Percentiles rank a stretch among this genome's conserved stretches.
phyloP scores from a whole-genome alignment of 1,284 basidiomycete genomes.

The Malassezia nana region DNA sequence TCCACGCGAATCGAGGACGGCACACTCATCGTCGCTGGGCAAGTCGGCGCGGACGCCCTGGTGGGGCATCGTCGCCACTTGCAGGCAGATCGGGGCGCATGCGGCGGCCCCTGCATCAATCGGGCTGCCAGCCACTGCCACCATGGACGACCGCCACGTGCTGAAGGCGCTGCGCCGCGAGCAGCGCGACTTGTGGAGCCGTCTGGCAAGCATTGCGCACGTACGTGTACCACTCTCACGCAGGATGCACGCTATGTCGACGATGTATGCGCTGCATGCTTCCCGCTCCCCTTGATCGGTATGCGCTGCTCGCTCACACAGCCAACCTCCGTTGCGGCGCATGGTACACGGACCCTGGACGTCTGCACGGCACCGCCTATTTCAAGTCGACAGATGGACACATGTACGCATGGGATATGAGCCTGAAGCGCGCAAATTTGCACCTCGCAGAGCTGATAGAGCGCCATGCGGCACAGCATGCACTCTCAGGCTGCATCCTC shows the following conservation, averaged over 20 bases:
- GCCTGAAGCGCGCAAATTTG: slow-evolving; percentile 61
- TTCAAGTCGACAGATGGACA: slow-evolving; percentile 98
- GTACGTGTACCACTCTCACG: not conserved
- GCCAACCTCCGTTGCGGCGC: slow-evolving; percentile 87
- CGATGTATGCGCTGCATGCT: slow-evolving; percentile 9
- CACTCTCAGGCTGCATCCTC: slow-evolving; percentile 60
- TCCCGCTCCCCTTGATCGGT: slow-evolving; percentile 13
- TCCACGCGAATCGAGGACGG: slow-evolving; percentile 1
- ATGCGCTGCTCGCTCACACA: slow-evolving; percentile 38
- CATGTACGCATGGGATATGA: slow-evolving; percentile 52
- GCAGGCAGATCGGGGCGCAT: not conserved
- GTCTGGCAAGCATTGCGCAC: slow-evolving; percentile 13
- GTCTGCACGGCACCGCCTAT: slow-evolving; percentile 57
- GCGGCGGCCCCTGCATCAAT: not conserved
- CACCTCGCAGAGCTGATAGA: slow-evolving; percentile 61
- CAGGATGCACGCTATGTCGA: slow-evolving; percentile 13
- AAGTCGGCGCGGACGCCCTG: not conserved
- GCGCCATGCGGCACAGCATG: slow-evolving; percentile 48
- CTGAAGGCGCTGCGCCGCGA: slow-evolving; percentile 13
- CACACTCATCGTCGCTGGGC: not conserved
- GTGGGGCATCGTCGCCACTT: not conserved
- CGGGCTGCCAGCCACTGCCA: not conserved
- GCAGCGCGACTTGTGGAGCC: slow-evolving; percentile 10
- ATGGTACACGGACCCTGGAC: slow-evolving; percentile 74
- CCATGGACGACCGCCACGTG: slow-evolving; percentile 1